Percentiles rank a stretch among this genome's conserved stretches.
phyloP scores from a whole-genome alignment of 169 alveolate species.

The Plasmodium yoelii region DNA sequence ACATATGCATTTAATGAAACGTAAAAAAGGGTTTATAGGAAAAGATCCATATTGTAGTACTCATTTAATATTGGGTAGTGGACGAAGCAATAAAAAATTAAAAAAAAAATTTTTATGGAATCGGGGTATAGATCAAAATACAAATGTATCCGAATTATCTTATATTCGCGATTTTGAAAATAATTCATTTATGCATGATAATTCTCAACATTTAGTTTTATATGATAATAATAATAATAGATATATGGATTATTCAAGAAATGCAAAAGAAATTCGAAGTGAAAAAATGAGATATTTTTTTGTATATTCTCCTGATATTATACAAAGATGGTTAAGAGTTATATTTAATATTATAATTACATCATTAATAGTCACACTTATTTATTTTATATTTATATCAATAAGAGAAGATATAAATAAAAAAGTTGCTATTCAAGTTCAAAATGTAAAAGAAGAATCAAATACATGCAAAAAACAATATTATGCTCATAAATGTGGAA shows the following conservation, averaged over 20 bases:
- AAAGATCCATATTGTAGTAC: constrained; percentile 48
- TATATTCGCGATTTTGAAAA: constrained; percentile 56
- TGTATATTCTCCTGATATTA: constrained; percentile 73
- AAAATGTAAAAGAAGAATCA: constrained; percentile 73
- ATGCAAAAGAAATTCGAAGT: constrained; percentile 9
- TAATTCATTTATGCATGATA: constrained; percentile 50
- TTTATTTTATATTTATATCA: constrained; percentile 68
- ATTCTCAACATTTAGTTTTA: constrained; percentile 36
- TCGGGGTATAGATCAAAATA: constrained; percentile 28
- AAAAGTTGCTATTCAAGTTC: constrained; percentile 69
- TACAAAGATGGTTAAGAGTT: constrained; percentile 75
- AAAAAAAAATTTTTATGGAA: constrained; percentile 19
- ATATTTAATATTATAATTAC: constrained; percentile 67
- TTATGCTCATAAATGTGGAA: constrained; percentile 76
- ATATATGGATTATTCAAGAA: constrained; percentile 28
- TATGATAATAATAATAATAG: constrained; percentile 21
- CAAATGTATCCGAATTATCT: constrained; percentile 62
- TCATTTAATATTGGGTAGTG: constrained; percentile 22
- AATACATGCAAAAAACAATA: constrained; percentile 67
- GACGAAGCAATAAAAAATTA: constrained; percentile 19
- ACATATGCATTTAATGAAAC: constrained; percentile 30
- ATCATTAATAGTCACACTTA: constrained; percentile 46
- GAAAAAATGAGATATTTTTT: constrained; percentile 24
- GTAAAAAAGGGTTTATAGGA: constrained; percentile 33
- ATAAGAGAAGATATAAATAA: constrained; percentile 72